Conservation (phyloP, 257 asterid species). For the Solanum microdontum region DNA sequence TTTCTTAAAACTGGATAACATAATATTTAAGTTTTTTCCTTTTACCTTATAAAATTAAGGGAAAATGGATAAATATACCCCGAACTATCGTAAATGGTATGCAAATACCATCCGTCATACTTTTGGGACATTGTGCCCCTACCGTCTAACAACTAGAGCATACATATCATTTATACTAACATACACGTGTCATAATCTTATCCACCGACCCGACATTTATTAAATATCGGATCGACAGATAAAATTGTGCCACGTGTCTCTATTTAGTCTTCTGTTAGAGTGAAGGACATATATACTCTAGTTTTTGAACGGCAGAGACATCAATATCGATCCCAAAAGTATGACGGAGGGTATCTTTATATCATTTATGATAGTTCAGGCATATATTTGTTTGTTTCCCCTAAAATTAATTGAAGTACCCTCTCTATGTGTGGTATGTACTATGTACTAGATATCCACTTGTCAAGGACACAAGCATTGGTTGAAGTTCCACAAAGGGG, state of each 20-base stretch:
- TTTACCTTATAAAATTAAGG: neutral
- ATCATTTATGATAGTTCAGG: rapidly evolving
- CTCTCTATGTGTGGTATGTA: neutral
- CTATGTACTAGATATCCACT: neutral
- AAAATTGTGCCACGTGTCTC: too few relatives aligned
- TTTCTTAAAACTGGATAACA: neutral
- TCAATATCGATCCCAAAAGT: neutral
- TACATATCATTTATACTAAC: neutral
- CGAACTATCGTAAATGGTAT: too few relatives aligned
- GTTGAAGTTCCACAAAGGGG: neutral
- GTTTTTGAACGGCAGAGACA: rapidly evolving
- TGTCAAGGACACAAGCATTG: neutral
- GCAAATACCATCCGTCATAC: neutral
- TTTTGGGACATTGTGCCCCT: neutral
- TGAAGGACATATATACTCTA: neutral
- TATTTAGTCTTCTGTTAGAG: neutral
- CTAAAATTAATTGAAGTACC: neutral
- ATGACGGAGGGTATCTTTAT: rapidly evolving
- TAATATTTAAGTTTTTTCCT: neutral
- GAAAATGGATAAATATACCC: too few relatives aligned
- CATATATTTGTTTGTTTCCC: too few relatives aligned
- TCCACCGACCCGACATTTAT: neutral
- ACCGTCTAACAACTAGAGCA: neutral
- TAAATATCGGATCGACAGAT: too few relatives aligned
- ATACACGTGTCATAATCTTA: too few relatives aligned